Evolutionary conservation across 768 basidiomycete genomes (phyloP), one percentile per base, ranked within the genome.

Genomic region (Podaxis sp.): DNA sequence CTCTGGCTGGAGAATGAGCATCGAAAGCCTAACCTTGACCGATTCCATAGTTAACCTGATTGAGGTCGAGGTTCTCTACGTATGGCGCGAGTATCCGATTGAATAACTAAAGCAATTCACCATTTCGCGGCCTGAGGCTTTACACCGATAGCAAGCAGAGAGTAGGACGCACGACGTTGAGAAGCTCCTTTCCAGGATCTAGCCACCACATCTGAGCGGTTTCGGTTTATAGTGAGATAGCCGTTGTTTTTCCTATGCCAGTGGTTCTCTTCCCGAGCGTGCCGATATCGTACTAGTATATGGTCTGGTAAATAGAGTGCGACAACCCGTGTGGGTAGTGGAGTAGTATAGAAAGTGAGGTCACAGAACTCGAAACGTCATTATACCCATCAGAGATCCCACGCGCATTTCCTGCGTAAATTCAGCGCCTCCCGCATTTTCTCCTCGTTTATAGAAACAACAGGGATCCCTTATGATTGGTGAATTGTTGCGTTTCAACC

Each of bases 51-150:
- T 95, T 95, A 54, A 99, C 90, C 75, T 96, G 93, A 72, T 93
- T 90, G 73, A 95, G 85, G 74, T 98, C 95, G 73, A 99, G 78
- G 72, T 98, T 96, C 79, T 95, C 94, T 67, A 98, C 90, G 83
- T 98, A 98, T 0, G 94, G 95, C 28, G 93, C 92, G 55, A 97
- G 86, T 66, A 95, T 91, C 66, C 91, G 87, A 74, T 96, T 96
- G 78, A 97, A 92, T 68, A 95, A 73, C 92, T 81, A 68, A 28
- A 30, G n/a, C 30, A 19, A 44, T 33, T 38, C 33, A 52, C 12
- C 57, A 5, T n/a, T 53, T 48, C 22, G 54, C 56, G 5, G 38
- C 40, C 46, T 36, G n/a, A 54, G 5, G 15, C 7, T 33, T 33
- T 33, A 54, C 56, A 51, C n/a, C 22, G 9, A 61, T 52, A 30